These are phyloP conservation scores for Lathyrus oleraceus DNA, from an alignment of 306 rosid genomes.

Conservation along the genomic window DNA sequence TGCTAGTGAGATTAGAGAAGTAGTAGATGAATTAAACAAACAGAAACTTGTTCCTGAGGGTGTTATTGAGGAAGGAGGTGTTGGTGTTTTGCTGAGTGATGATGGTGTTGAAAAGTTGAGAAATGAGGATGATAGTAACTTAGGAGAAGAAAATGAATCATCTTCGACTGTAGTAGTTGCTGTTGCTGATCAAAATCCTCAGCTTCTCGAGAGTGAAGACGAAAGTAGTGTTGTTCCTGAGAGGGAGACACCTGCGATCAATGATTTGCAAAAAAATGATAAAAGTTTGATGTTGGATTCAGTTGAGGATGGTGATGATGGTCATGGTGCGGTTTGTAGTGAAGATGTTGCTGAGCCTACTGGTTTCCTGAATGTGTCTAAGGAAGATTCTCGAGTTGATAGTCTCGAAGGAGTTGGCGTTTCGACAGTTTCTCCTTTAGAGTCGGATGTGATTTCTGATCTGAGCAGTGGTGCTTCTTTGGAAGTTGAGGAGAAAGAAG, in stretches of 20 bases:
- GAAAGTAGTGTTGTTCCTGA: constrained; percentile 26
- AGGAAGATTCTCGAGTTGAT: constrained; percentile 31
- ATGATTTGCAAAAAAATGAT: constrained; percentile 23
- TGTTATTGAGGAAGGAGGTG: constrained; percentile 28
- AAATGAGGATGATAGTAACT: constrained; percentile 32
- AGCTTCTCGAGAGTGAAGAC: constrained; percentile 18
- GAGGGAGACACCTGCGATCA: constrained; percentile 18
- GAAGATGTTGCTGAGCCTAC: constrained; percentile 32
- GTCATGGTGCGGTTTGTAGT: constrained; percentile 6
- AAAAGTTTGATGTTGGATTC: constrained; percentile 28
- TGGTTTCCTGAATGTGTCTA: constrained; percentile 20
- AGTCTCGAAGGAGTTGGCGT: constrained; percentile 14
- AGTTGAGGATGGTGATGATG: constrained; percentile 36
- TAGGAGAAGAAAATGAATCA: constrained; percentile 34
- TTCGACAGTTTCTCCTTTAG: constrained; percentile 20
- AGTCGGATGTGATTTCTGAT: constrained; percentile 24
- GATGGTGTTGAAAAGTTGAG: constrained; percentile 38
- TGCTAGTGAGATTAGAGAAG: constrained; percentile 43
- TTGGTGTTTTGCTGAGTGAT: constrained; percentile 26
- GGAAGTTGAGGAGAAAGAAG: constrained; percentile 41
- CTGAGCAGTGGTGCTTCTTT: constrained; percentile 14
- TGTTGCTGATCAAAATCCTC: constrained; percentile 38
- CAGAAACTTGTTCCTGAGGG: constrained; percentile 29
- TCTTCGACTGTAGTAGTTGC: constrained; percentile 31
- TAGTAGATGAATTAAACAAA: constrained; percentile 25